These are phyloP conservation scores for Ceratocystis huliohia DNA, from an alignment of 2,329 filamentous ascomycete genomes.

Conservation along the genomic window DNA sequence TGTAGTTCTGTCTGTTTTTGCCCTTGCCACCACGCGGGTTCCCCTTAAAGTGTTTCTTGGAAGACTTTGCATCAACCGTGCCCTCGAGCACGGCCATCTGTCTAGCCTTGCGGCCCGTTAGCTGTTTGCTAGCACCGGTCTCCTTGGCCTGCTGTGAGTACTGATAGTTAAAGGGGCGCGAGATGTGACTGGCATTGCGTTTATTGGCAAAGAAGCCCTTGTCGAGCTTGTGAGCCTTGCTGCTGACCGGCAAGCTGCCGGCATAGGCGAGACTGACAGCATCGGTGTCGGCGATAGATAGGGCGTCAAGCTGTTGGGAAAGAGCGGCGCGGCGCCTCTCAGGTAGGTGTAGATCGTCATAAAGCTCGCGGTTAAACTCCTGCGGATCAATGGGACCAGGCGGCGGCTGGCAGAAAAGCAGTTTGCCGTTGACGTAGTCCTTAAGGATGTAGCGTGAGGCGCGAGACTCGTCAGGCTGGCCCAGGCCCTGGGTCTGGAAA, in stretches of 20 bases:
- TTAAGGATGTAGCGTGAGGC: constrained; percentile 84
- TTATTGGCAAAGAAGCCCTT: constrained; percentile 71
- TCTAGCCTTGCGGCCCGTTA: constrained; percentile 73
- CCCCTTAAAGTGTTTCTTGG: constrained; percentile 95
- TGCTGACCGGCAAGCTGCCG: constrained; percentile 43
- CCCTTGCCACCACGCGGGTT: constrained; percentile 48
- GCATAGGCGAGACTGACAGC: constrained; percentile 22
- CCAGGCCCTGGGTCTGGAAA: constrained; percentile 77
- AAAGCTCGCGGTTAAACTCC: constrained; percentile 81
- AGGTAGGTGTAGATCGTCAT: constrained; percentile 70
- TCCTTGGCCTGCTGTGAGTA: constrained; percentile 66
- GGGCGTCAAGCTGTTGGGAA: constrained; percentile 36
- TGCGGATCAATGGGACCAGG: constrained; percentile 56
- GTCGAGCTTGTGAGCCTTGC: constrained; percentile 68
- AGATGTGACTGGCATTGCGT: constrained; percentile 52
- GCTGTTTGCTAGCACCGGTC: constrained; percentile 41
- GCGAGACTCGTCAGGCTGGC: constrained; percentile 84
- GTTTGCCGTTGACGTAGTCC: constrained; percentile 93
- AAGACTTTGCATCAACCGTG: constrained; percentile 61
- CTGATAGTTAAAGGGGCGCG: constrained; percentile 77
- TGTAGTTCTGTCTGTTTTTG: constrained; percentile 35
- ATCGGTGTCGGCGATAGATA: constrained; percentile 31
- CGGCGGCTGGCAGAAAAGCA: constrained; percentile 83
- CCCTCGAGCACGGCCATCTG: constrained; percentile 73
- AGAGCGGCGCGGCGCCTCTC: constrained; percentile 62